Percentiles rank a stretch among this genome's conserved stretches.
phyloP scores from a whole-genome alignment of 2,329 filamentous ascomycete genomes.

The Periconia digitata region DNA sequence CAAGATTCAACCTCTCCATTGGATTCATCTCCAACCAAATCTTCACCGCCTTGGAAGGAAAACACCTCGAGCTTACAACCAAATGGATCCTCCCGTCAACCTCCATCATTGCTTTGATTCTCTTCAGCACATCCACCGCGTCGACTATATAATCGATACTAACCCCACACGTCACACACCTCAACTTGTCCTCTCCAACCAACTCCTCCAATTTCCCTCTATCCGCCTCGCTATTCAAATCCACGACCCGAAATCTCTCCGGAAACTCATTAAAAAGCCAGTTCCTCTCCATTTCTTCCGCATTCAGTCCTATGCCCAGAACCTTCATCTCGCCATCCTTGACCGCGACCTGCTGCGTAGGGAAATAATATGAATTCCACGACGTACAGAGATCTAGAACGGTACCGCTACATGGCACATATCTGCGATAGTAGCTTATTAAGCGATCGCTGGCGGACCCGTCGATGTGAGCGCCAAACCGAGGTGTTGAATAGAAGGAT shows the following conservation, averaged over 20 bases:
- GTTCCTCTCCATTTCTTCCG: constrained; percentile 49
- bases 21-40: constrained; percentile 52
- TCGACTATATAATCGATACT: constrained; percentile 55
- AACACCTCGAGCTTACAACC: constrained; percentile 55
- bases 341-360: constrained; percentile 30
- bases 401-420: constrained; percentile 44
- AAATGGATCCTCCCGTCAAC: constrained; percentile 53
- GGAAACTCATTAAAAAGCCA: constrained; percentile 21
- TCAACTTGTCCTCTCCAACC: constrained; percentile 28
- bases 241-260: constrained; percentile 37
- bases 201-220: constrained; percentile 22
- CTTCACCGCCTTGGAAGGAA: constrained; percentile 55
- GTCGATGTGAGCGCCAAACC: constrained; percentile 59
- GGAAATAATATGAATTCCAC: constrained; percentile 53
- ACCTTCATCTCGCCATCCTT: constrained; percentile 41
- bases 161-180: constrained; percentile 54
- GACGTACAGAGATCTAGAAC: constrained; percentile 55
- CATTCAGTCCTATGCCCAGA: constrained; percentile 54
- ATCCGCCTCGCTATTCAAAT: constrained; percentile 50
- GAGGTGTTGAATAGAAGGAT: constrained; percentile 45
- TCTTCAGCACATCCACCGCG: constrained; percentile 48
- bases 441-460: constrained; percentile 51
- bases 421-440: constrained; percentile 49
- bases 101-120: constrained; percentile 43
- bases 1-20: constrained; percentile 51